These are phyloP conservation scores for Telopea speciosissima DNA, from an alignment of 177 flowering plant genomes.

Conservation along the genomic window DNA sequence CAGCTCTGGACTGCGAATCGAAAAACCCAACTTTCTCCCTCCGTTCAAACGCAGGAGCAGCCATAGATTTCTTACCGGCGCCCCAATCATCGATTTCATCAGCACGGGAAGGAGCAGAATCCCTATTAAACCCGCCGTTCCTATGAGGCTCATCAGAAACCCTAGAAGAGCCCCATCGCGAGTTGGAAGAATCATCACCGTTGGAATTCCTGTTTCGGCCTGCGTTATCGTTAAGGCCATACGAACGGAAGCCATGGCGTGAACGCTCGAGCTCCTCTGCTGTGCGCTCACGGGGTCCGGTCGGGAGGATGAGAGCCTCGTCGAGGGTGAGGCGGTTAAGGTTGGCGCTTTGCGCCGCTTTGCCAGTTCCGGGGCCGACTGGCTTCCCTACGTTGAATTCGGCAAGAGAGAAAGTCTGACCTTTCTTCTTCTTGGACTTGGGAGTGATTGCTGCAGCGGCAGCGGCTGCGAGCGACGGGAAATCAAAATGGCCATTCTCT, in stretches of 20 bases:
- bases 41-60: slow-evolving; percentile 42
- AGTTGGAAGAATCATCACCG: slow-evolving; percentile 32
- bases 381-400: slow-evolving; percentile 44
- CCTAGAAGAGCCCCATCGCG: slow-evolving; percentile 42
- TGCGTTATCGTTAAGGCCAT: slow-evolving; percentile 20
- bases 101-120: slow-evolving; percentile 60
- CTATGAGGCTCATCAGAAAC: slow-evolving; percentile 36
- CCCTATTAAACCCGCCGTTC: slow-evolving; percentile 28
- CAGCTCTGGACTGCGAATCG: slow-evolving; percentile 67
- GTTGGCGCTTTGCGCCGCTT: slow-evolving; percentile 9
- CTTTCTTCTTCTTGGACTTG: slow-evolving; percentile 79
- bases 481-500: slow-evolving; percentile 21
- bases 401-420: slow-evolving; percentile 52
- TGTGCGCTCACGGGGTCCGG: slow-evolving; percentile 75
- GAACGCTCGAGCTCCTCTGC: slow-evolving; percentile 72
- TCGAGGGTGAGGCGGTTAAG: slow-evolving; percentile 42
- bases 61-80: slow-evolving; percentile 50
- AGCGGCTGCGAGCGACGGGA: slow-evolving; percentile 67
- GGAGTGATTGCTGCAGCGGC: slow-evolving; percentile 32
- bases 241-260: slow-evolving; percentile 66
- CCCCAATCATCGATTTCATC: slow-evolving; percentile 94
- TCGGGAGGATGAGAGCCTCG: slow-evolving; percentile 57
- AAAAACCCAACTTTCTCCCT: slow-evolving; percentile 62
- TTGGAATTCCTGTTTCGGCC: slow-evolving; percentile 8
- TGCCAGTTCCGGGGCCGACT: slow-evolving; percentile 24